A percentile compares a stretch with the other conserved stretches of the same genome.
phyloP scores from a whole-genome alignment of 2,329 filamentous ascomycete species.

The Cadophora malorum region DNA sequence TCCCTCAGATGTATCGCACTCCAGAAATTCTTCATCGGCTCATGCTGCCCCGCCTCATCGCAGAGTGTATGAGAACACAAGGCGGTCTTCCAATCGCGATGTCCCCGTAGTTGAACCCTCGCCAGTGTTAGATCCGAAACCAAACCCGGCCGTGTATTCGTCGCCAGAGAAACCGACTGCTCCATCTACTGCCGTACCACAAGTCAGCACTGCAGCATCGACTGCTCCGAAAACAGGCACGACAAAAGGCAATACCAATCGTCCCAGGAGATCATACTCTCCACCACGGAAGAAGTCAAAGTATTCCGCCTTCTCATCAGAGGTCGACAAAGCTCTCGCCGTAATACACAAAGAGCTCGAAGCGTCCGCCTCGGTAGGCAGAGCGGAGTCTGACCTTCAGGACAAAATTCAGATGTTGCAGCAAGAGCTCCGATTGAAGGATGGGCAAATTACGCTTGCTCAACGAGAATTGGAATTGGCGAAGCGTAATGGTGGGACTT shows the following conservation, averaged over 20 bases:
- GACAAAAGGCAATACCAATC: slow-evolving; percentile 15
- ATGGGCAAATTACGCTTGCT: slow-evolving; percentile 29
- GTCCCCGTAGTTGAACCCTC: neutral
- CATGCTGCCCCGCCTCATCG: neutral
- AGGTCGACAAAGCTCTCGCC: slow-evolving; percentile 36
- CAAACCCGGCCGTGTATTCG: neutral
- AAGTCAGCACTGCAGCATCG: too few species aligned
- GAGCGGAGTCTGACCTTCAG: slow-evolving; percentile 24
- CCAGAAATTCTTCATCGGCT: neutral
- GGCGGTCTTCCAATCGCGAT: neutral
- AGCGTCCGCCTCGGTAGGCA: slow-evolving; percentile 25
- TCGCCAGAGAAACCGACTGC: neutral
- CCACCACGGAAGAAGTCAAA: slow-evolving; percentile 35
- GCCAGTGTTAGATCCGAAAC: neutral
- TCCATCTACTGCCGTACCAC: neutral
- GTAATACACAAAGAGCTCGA: slow-evolving; percentile 36
- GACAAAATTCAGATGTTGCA: slow-evolving; percentile 33
- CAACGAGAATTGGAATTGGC: slow-evolving; percentile 28
- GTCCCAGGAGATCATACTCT: slow-evolving; percentile 23
- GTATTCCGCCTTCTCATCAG: slow-evolving; percentile 33
- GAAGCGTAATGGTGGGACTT: slow-evolving; percentile 16
- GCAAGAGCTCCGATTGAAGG: slow-evolving; percentile 34
- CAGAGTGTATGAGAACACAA: neutral
- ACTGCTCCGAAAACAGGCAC: neutral
- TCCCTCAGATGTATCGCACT: slow-evolving; percentile 3